A percentile compares a stretch with the other conserved stretches of the same genome.
Conservation (phyloP, 306 rosid species). For the Dalbergia oliveri region DNA sequence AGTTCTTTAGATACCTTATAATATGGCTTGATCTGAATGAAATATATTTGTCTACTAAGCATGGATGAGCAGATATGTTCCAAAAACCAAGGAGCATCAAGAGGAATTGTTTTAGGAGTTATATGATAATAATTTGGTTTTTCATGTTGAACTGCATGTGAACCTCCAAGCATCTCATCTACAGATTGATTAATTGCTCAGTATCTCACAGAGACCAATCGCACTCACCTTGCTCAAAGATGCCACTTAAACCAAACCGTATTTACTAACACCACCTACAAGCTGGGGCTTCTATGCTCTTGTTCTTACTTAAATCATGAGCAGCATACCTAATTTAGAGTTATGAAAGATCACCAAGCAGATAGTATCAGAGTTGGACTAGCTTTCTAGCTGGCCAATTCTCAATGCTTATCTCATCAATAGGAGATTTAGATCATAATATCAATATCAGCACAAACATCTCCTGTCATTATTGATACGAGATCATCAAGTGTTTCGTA, state of each 20-base stretch:
- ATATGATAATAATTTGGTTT: too few species aligned
- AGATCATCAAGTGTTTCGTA: conserved; percentile 68
- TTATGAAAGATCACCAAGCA: conserved; percentile 13
- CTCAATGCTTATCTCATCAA: conserved; percentile 20
- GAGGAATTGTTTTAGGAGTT: not conserved
- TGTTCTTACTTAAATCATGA: conserved; percentile 1
- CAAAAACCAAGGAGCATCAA: not conserved
- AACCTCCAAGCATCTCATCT: too few species aligned
- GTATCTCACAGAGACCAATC: too few species aligned
- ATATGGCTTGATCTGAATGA: too few species aligned
- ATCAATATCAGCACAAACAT: conserved; percentile 54
- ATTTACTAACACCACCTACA: too few species aligned
- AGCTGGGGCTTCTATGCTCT: not conserved
- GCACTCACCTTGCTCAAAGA: too few species aligned
- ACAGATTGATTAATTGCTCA: too few species aligned
- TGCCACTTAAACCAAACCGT: too few species aligned
- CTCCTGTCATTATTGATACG: conserved; percentile 60
- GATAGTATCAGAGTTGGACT: conserved; percentile 5
- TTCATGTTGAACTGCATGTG: too few species aligned
- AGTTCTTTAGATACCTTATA: too few species aligned
- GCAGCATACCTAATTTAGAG: conserved; percentile 8
- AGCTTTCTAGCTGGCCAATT: conserved; percentile 15
- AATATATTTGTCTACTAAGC: too few species aligned
- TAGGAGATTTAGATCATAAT: conserved; percentile 38
- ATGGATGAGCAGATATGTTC: too few species aligned